These are phyloP conservation scores for Emericellopsis atlantica DNA, from an alignment of 2,329 filamentous ascomycete genomes.

Conservation along the genomic window DNA sequence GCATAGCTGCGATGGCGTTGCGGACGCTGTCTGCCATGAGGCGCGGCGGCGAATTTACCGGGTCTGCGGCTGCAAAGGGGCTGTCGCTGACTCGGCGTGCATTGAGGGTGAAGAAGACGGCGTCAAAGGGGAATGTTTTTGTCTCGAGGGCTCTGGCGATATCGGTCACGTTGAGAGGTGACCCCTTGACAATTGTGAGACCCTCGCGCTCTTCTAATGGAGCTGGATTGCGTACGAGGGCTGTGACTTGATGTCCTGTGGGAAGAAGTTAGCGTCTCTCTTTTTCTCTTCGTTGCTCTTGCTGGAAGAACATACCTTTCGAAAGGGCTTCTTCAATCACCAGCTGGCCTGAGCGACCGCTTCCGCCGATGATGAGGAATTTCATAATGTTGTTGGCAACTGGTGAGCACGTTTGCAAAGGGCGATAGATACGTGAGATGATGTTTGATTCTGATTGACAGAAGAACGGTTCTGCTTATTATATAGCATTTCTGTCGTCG, in stretches of 20 bases:
- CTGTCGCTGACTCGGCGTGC: conserved; percentile 28
- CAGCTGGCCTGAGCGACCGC: conserved; percentile 26
- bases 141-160: conserved; percentile 16
- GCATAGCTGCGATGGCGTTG: conserved; percentile 24
- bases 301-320: not conserved
- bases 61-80: conserved; percentile 28
- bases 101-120: conserved; percentile 33
- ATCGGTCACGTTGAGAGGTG: conserved; percentile 16
- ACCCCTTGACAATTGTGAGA: conserved; percentile 22
- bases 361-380: conserved; percentile 28
- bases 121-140: conserved; percentile 9
- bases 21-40: conserved; percentile 30
- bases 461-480: too few relatives aligned
- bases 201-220: conserved; percentile 10
- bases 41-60: conserved; percentile 16
- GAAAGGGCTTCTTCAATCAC: conserved; percentile 21
- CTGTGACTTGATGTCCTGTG: conserved; percentile 23
- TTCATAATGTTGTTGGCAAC: conserved; percentile 13
- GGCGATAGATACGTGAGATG: too few relatives aligned
- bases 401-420: too few relatives aligned
- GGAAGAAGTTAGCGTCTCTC: not conserved
- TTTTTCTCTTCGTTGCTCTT: too few relatives aligned
- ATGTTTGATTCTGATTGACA: too few relatives aligned
- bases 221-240: conserved; percentile 23
- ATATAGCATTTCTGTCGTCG: too few relatives aligned